A percentile compares a stretch with the other conserved stretches of the same genome.
Conservation (phyloP, 2,329 filamentous ascomycete species). For the Fusarium protoensiforme region DNA sequence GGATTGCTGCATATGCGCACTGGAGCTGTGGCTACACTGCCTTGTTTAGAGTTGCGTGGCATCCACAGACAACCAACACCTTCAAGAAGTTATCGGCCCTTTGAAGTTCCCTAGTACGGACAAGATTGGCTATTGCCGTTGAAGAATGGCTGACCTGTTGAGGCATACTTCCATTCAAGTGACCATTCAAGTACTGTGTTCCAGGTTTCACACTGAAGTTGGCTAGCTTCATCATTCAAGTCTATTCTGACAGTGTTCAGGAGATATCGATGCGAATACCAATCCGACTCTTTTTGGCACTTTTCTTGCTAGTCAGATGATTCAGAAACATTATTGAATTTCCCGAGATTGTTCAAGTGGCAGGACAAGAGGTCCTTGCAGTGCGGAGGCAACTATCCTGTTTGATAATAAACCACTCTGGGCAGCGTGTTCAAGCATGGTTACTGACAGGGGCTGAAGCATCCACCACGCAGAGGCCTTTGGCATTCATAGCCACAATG, state of each 20-base stretch:
- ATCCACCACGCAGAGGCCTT: background rate
- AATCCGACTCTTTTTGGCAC: background rate
- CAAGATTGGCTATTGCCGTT: background rate
- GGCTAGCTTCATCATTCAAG: background rate
- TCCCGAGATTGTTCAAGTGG: background rate
- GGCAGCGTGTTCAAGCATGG: background rate
- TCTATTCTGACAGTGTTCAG: background rate
- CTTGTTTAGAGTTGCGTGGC: background rate
- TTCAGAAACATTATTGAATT: background rate
- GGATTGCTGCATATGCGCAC: background rate
- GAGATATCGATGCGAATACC: background rate
- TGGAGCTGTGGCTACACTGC: background rate
- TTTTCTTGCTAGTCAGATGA: background rate
- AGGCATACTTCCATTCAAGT: background rate
- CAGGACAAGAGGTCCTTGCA: background rate
- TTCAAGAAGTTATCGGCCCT: background rate
- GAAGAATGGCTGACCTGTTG: background rate
- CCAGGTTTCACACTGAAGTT: background rate
- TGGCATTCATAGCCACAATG: background rate
- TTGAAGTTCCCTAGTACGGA: background rate
- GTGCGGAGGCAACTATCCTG: background rate
- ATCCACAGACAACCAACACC: background rate
- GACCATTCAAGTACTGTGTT: background rate
- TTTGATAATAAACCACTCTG: background rate
- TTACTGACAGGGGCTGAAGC: background rate